Base-by-base conservation (phyloP, 1,284 basidiomycete genomes). In the Peniophora sp. region DNA sequence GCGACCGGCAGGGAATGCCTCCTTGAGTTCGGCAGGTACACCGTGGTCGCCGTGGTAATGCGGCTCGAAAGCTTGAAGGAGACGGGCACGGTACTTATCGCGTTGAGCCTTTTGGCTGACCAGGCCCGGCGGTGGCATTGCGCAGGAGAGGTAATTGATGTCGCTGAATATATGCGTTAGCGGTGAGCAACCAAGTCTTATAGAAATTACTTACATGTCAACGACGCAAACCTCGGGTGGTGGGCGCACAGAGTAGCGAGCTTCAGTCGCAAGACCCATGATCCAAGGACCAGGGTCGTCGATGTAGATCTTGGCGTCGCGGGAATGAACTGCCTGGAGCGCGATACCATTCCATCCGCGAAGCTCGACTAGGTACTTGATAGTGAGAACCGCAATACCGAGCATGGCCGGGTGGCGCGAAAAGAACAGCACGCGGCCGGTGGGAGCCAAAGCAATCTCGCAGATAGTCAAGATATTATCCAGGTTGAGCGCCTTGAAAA, bases 381-480 rank as follows among this genome's bases (percentile, higher is more conserved):
- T 77, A 2, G 93, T 94, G 54, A 83, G 83, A 19, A 96, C 92
- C 3, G 92, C 91, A 58, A 89, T 83, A 49, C 90, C 92, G 27
- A 97, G 85, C 83, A 97, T 91, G 2, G 92, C 85, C 32, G 93
- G 89, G 65, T 96, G 89, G 45, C 89, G 78, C 24, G 92, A 96
- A 64, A 87, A 85, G 71, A 98, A 96, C 44, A 98, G 72, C 51
- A 98, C 73, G 24, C 92, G 83, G 19, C 96, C 95, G 9, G 92
- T 92, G 3, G 92, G 92, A n/a, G 93, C 83, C 35, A 98, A 74
- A 0, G 94, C 95, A 59, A 97, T 88, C 78, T 98, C 95, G 63
- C 92, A 92, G 53, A 93, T 89, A 23, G 90, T 94, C 52, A 98
- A 69, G 55, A 98, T 89, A 62, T 97, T 94, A 65, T 97, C 95